Base-by-base conservation (phyloP, 495 filamentous ascomycete genomes). In the Penicillium cataractarum region DNA sequence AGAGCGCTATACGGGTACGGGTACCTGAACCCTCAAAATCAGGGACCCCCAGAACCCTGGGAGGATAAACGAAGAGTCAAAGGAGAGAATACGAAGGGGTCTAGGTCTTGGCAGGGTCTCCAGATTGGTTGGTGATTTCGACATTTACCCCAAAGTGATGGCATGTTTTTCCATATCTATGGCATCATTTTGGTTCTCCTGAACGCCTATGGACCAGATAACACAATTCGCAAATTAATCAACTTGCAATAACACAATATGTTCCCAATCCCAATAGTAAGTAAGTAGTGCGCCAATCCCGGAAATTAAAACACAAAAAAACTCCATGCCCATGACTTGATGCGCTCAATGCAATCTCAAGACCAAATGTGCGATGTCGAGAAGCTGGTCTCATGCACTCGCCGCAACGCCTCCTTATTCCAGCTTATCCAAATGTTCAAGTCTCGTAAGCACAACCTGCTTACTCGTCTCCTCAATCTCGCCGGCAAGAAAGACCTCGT, bases 391-490 rank as follows among this genome's bases (percentile, higher is more conserved):
- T 39, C 57, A 21, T 4, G 39, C 4, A 9, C 6, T 7, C 32
- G 4, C 32, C 32, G 32, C 32, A 33, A 9, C 32, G 10, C 24
- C 19, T 35, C 37, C 33, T 80, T 69, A 99, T 75, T 99, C 95
- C 75, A 99, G 76, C 72, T 99, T 99, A 74, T 99, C 95, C 75
- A 99, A 73, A 81, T 97, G 94, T 73, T 97, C 95, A 75, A 99
- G 77, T 72, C 95, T 77, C 59, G 94, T 97, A 69, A 99, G 77
- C 55, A 99, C 95, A 32, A 99, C 95, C 78, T 97, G 94, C 76
- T 98, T 98, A 71, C 90, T 94, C 48, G 95, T 97, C 82, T 99
- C 95, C 79, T 99, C 92, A 63, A 99, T 92, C 82, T 99, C 95
- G 55, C 95, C 95, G 1, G 95, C 95, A 53, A 99, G 87, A 82